Base-by-base conservation (phyloP, 371 early-diverging fungal genomes). In the Blastocladiella emersonii region DNA sequence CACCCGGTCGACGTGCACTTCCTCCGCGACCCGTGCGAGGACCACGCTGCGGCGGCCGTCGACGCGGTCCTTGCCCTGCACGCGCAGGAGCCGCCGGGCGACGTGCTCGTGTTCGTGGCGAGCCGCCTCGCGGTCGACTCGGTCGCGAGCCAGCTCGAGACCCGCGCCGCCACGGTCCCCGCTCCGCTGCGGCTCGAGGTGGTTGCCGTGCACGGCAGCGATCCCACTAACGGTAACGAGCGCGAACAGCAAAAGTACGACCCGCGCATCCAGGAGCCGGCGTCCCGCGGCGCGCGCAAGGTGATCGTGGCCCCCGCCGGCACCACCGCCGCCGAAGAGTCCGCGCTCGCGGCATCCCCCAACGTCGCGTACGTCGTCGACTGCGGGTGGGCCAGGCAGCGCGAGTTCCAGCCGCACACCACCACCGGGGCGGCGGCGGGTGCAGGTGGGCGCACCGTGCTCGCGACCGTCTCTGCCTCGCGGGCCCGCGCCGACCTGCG, bases 281-380 rank as follows among this genome's bases (percentile, higher is more conserved):
- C 95, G 1, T 95, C 97, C 23, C 37, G 37, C 37, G 37, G 37
- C 15, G 72, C 86, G 6, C 84, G 98, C 48, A 97, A 98, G 72
- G 81, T 91, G 56, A 90, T 99, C 39, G 82, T 99, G 8, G 85
- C 98, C 2, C n/a, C n/a, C n/a, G n/a, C n/a, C n/a, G n/a, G n/a
- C 5, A 91, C 99, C 44, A 98, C 98, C 70, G 90, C 98, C 74
- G 97, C 98, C 15, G 99, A 99, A 76, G 97, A 98, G 2, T 94
- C 95, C 49, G 81, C n/a, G n/a, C n/a, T n/a, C n/a, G 41, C 98
- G 61, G 98, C 99, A 2, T 98, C 98, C 63, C 92, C 93, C 64
- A 93, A 95, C 37, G 90, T 99, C 61, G 90, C 88, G 27, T 98
- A 98, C 75, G 99, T 99, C 43, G 85, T 99, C 43, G 99, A 98